Conservation (phyloP, 2,329 filamentous ascomycete species). For the Tolypocladium ovalisporum region DNA sequence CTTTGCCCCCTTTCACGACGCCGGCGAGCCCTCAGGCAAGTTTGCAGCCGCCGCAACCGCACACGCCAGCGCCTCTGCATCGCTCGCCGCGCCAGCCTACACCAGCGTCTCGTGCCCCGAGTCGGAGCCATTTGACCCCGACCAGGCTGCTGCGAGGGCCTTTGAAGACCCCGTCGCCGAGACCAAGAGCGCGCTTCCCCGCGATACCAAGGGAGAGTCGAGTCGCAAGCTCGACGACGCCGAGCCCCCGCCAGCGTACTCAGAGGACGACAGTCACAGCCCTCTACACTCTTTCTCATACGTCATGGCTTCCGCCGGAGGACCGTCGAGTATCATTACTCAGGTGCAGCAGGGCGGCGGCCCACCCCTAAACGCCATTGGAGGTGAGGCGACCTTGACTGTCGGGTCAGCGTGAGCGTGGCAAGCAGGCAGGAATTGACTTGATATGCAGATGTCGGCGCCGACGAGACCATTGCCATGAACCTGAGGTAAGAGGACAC, state of each 20-base stretch:
- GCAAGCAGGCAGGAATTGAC: conserved; percentile 1
- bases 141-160: conserved; percentile 22
- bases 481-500: conserved; percentile 67
- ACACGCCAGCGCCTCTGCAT: conserved; percentile 15
- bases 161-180: conserved; percentile 51
- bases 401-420: neutral
- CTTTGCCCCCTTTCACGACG: conserved; percentile 32
- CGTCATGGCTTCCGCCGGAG: conserved; percentile 96
- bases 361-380: conserved; percentile 78
- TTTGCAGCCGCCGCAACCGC: conserved; percentile 15
- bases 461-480: conserved; percentile 90
- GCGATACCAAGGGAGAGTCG: conserved; percentile 66
- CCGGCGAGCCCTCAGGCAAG: conserved; percentile 22
- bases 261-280: conserved; percentile 86
- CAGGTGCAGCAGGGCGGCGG: conserved; percentile 92
- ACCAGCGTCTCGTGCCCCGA: conserved; percentile 23
- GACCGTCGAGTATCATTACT: conserved; percentile 96
- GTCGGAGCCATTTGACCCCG: conserved; percentile 24
- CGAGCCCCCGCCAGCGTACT: conserved; percentile 93
- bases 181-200: conserved; percentile 76
- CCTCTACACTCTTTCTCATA: conserved; percentile 88
- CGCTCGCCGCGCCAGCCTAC: conserved; percentile 42
- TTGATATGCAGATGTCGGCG: conserved; percentile 54
- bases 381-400: conserved; percentile 45
- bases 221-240: conserved; percentile 70